phyloP scores from a whole-genome alignment of 352 stramenopile genomes.

The Globisporangium megalacanthum region DNA sequence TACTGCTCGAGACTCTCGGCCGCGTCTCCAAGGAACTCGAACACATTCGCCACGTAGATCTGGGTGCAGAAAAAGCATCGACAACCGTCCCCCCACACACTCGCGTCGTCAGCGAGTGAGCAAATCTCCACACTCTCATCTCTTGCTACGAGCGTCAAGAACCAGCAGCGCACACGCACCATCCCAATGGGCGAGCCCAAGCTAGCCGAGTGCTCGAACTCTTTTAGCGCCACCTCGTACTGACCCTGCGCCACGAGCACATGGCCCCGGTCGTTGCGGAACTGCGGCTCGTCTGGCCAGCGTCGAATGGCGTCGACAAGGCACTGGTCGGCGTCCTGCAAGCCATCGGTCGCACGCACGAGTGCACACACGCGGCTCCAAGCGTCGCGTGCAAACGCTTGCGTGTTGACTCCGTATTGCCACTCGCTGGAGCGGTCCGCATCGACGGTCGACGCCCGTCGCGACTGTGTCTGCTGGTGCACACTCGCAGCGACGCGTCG shows the following conservation, averaged over 20 bases:
- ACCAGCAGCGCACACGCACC: slow-evolving; percentile 22
- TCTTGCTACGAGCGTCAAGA: not conserved
- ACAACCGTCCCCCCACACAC: not conserved
- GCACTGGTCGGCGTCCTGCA: slow-evolving; percentile 45
- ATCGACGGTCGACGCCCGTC: not conserved
- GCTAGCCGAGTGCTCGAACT: slow-evolving; percentile 42
- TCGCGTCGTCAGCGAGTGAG: not conserved
- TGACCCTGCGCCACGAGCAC: slow-evolving; percentile 42
- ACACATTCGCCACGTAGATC: slow-evolving; percentile 46
- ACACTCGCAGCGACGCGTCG: slow-evolving; percentile 29
- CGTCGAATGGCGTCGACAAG: slow-evolving; percentile 35
- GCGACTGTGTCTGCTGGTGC: slow-evolving; percentile 7
- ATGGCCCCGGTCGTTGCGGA: slow-evolving; percentile 58
- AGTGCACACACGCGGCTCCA: slow-evolving; percentile 47
- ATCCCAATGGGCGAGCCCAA: slow-evolving; percentile 38
- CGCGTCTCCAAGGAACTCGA: slow-evolving; percentile 56
- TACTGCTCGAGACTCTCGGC: slow-evolving; percentile 50
- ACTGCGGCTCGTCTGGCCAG: slow-evolving; percentile 48
- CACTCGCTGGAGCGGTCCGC: not conserved
- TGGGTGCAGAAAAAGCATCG: slow-evolving; percentile 8
- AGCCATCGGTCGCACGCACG: slow-evolving; percentile 38
- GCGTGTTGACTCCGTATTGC: slow-evolving; percentile 10
- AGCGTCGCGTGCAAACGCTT: slow-evolving; percentile 29
- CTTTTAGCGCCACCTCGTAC: slow-evolving; percentile 49
- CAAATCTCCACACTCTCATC: not conserved